These are phyloP conservation scores for Ceriops decandra DNA, from an alignment of 345 rosid species.

Conservation along the genomic window DNA sequence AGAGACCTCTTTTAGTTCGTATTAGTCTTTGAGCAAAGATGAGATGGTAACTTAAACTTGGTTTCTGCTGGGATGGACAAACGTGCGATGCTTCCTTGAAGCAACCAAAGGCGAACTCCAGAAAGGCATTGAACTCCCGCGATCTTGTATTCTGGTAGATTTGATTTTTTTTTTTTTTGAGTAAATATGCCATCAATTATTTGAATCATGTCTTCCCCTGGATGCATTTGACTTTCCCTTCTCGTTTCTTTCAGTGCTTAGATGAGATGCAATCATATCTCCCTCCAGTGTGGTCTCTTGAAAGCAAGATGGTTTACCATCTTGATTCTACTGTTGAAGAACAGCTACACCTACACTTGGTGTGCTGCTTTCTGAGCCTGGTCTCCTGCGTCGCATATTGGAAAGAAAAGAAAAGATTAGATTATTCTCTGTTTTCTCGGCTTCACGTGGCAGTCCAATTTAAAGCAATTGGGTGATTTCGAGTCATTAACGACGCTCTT, in stretches of 20 bases:
- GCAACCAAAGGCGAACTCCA: too few species aligned
- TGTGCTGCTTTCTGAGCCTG: slow-evolving; percentile 9
- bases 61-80: too few species aligned
- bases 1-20: too few species aligned
- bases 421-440: neutral
- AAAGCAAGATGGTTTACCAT: slow-evolving; percentile 26
- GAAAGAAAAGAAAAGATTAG: neutral
- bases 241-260: slow-evolving; percentile 24
- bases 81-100: too few species aligned
- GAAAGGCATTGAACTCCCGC: slow-evolving; percentile 52
- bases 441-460: neutral
- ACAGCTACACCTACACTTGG: slow-evolving; percentile 46
- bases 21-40: too few species aligned
- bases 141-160: neutral
- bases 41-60: too few species aligned
- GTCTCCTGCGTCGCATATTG: neutral
- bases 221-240: neutral
- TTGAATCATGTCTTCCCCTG: too few species aligned
- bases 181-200: neutral
- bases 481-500: neutral
- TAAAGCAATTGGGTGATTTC: neutral
- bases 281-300: slow-evolving; percentile 58
- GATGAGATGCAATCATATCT: slow-evolving; percentile 89
- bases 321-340: slow-evolving; percentile 42
- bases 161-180: too few species aligned